Evolutionary conservation across 164 flowering plant species (phyloP), one percentile per base, ranked within the genome.

Genomic region (Magnolia sinica): DNA sequence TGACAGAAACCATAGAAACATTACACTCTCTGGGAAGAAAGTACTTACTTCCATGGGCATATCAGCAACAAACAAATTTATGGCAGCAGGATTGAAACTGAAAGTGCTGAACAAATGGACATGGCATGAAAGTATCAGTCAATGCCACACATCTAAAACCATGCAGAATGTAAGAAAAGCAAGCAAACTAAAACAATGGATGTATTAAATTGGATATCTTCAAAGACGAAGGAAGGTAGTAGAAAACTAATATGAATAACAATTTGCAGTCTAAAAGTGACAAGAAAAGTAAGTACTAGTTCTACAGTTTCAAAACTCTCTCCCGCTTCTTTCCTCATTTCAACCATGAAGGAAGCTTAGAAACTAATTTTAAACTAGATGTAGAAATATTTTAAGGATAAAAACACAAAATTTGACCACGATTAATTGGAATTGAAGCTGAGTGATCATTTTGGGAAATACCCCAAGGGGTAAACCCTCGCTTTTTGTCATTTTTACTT

Each of bases 11-110:
- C 4, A 37, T 37, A 37, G 45, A 27, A 27, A 5, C 45, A 37
- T 37, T 37, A 37, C 7, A 37, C 45, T 37, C 45, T 3, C 45
- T 37, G 45, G 45, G 45, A 37, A 37, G 45, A 37, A 37, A 31
- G 29, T 52, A 76, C 79, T 76, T 50, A 76, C 79, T 22, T 76
- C 74, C 58, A 50, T 31, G 49, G 61, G 67, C 49, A 61, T 16
- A 50, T 71, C 74, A 49, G 74, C 85, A 1, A 88, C 84, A 76
- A 88, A 89, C 82, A 90, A 79, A 66, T 83, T 86, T 81, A 90
- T 87, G 76, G 85, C 79, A 78, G 78, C 77, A 18, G 87, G 83
- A 79, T 87, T 77, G 75, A 89, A 90, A 73, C 80, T 81, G 79
- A 90, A 76, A 74, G 86, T 85, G 23, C 67, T 68, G 11, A 18